Base-by-base conservation (phyloP, 2,329 filamentous ascomycete genomes). In the Epicoccum sorghinum region DNA sequence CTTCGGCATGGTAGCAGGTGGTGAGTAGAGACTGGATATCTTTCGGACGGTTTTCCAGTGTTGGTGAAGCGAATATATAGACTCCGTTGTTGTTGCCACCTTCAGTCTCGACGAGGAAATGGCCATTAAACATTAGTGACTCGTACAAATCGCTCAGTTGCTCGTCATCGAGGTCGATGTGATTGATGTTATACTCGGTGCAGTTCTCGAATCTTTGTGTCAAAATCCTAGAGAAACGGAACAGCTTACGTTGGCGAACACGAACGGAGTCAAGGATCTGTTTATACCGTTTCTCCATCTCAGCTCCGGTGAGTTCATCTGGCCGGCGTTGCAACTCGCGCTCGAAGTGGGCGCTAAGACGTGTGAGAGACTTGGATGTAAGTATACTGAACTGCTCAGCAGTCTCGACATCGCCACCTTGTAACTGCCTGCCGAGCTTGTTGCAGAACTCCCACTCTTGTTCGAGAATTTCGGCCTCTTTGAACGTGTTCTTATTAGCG, bases 371-470 rank as follows among this genome's bases (percentile, higher is more conserved):
- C 76, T 97, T 98, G 69, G 91, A 93, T 1, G 95, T 98, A 58
- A 99, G 82, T 24, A 91, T 91, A 73, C 85, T 96, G 74, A 99
- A 99, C 72, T 99, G 95, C 78, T 98, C 95, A 1, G 95, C 95
- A 37, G 98, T 95, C 77, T 98, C 93, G 36, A 98, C 89, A 72
- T 98, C 92, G 58, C 95, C 96, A 27, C 91, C 90, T 64, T 96
- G 88, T n/a, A 99, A 83, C 71, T 95, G 89, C 43, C 90, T 86
- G 24, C 93, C 95, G 52, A 99, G 91, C 66, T 93, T 88, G 68
- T 98, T 98, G 47, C 90, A 96, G 69, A 98, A 98, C 52, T 92
- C 91, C 95, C 95, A 99, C 76, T 99, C 95, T 68, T 96, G 92
- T 71, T 97, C 96, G 42, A 99, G 79, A 60, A 99, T 89, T 79